Evolutionary conservation across 805 yeast species (phyloP).

Genomic region (Priceomyces fermenticarens): DNA sequence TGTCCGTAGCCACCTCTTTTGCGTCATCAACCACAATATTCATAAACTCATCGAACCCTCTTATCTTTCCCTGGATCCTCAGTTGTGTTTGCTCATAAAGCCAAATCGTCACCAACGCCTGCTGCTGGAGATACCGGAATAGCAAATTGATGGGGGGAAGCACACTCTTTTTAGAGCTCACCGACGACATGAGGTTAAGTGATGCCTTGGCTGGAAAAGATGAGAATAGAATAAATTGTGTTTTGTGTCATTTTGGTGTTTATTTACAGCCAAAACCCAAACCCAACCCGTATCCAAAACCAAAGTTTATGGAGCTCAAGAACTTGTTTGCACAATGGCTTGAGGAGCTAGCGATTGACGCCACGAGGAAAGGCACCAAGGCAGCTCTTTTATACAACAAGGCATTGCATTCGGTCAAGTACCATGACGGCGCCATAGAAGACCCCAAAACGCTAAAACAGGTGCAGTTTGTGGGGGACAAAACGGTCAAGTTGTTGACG

Average conservation of each 20-base stretch:
- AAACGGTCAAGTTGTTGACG: constrained; percentile 53
- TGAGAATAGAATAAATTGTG: no score
- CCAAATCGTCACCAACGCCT: constrained; percentile 80
- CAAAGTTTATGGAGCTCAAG: no score
- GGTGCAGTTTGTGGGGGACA: constrained; percentile 71
- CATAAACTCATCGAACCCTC: constrained; percentile 98
- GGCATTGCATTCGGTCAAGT: constrained; percentile 53
- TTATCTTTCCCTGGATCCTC: constrained; percentile 76
- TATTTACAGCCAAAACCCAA: not conserved
- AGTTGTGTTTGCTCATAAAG: constrained; percentile 77
- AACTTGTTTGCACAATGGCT: constrained; percentile 57
- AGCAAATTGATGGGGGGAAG: constrained; percentile 92
- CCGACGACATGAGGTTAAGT: constrained; percentile 13
- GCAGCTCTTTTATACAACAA: constrained; percentile 49
- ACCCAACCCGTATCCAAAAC: no score
- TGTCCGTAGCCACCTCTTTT: constrained; percentile 55
- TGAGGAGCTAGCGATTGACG: constrained; percentile 46
- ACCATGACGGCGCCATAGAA: constrained; percentile 41
- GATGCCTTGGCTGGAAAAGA: no score
- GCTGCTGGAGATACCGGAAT: constrained; percentile 82
- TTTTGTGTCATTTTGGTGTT: no score
- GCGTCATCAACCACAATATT: constrained; percentile 65
- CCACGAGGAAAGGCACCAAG: constrained; percentile 49
- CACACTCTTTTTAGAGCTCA: constrained; percentile 32
- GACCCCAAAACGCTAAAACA: constrained; percentile 57